Evolutionary conservation across 1,284 basidiomycete genomes (phyloP).

Genomic region (Malassezia furfur): DNA sequence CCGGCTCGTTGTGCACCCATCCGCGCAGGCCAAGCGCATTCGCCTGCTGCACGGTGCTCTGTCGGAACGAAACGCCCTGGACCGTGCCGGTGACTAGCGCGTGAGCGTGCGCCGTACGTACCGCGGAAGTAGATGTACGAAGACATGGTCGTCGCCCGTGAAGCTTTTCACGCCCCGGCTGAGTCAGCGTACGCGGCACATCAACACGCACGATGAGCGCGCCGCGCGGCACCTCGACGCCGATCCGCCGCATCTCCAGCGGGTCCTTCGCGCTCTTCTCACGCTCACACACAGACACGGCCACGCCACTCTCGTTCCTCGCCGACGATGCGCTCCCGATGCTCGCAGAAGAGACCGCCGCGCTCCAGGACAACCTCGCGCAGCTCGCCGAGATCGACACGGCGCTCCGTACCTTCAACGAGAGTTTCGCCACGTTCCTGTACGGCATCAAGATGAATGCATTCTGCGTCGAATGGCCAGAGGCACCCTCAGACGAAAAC

Average conservation of each 20-base stretch:
- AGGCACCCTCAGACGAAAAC: conserved; percentile 48
- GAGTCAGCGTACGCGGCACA: background rate
- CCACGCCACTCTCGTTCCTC: conserved; percentile 75
- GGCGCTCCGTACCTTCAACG: conserved; percentile 75
- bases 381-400: conserved; percentile 63
- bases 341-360: conserved; percentile 74
- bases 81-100: conserved; percentile 13
- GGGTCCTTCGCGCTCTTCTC: conserved; percentile 72
- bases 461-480: conserved; percentile 79
- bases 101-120: background rate
- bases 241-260: conserved; percentile 77
- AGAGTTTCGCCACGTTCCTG: conserved; percentile 80
- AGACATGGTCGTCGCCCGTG: conserved; percentile 5
- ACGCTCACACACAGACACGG: conserved; percentile 55
- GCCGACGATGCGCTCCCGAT: conserved; percentile 67
- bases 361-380: conserved; percentile 66
- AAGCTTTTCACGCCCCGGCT: background rate
- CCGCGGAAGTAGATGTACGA: conserved; percentile 17
- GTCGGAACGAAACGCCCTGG: conserved; percentile 17
- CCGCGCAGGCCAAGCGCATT: conserved; percentile 13
- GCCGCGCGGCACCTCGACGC: conserved; percentile 54
- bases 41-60: conserved; percentile 14
- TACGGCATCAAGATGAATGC: conserved; percentile 91
- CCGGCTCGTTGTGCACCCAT: conserved; percentile 18
- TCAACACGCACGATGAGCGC: conserved; percentile 17